Evolutionary conservation across 129 eudicot genomes (phyloP), one percentile per base, ranked within the genome.

Genomic region (Flaveria ramosissima): DNA sequence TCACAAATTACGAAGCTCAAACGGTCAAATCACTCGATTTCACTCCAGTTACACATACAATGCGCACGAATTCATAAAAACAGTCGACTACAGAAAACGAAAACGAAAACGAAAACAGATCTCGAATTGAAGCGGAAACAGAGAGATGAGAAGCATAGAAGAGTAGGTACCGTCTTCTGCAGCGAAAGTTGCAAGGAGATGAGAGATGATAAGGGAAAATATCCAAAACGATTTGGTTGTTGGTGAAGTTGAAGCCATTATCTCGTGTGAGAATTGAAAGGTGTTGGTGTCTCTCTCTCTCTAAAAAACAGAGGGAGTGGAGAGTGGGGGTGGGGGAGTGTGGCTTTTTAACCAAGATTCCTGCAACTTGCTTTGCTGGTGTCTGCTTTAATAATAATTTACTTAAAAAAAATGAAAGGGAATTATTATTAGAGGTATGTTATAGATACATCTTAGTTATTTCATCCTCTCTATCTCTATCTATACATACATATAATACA

Each of bases 341-440:
- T 55, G 68, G 74, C 79, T 53, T 80, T 79, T 73, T 66, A 74
- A 73, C 70, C 80, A 46, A 74, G 84, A 80, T 80, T 80, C 79
- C 51, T 7, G 51, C 77, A 47, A 62, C 60, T 70, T 68, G 53
- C 56, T 47, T 46, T 67, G 16, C 23, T 69, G 70, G 10, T 41
- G 30, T 42, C 59, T 63, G 55, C 23, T 80, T 52, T 73, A 73
- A 80, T 80, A 65, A 32, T 20, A 19, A n/a, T 7, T 46, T 7
- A 61, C 61, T 70, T 70, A 53, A 47, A 36, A 60, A 71, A 71
- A 61, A 60, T 23, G 9, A 47, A 59, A 70, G 19, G 21, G 61
- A 78, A 72, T 61, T 72, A 72, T 62, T 62, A 32, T 32, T 32
- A n/a, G n/a, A n/a, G n/a, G n/a, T n/a, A n/a, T n/a, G n/a, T n/a